phyloP scores from a whole-genome alignment of 108 stramenopile genomes.

The Skeletonema grethae region DNA sequence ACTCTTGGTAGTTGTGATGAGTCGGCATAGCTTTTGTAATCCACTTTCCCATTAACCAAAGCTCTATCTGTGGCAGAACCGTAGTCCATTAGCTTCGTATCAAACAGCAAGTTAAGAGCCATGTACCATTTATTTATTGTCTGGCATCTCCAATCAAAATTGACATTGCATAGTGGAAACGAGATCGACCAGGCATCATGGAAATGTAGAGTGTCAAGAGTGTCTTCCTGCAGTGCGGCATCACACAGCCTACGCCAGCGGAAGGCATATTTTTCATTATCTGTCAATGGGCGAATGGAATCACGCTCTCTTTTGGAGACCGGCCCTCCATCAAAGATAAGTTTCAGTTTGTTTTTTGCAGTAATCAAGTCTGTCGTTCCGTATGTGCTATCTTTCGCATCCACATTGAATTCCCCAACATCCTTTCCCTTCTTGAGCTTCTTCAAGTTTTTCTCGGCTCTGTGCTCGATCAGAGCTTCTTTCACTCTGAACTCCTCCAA shows the following conservation, averaged over 20 bases:
- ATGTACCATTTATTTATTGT: constrained; percentile 2
- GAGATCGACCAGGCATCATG: background rate
- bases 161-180: constrained; percentile 15
- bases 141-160: constrained; percentile 15
- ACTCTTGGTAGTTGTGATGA: constrained; percentile 9
- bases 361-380: background rate
- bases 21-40: constrained; percentile 12
- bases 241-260: constrained; percentile 10
- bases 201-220: background rate
- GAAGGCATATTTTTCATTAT: constrained; percentile 7
- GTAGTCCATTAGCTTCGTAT: background rate
- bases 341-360: background rate
- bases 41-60: background rate
- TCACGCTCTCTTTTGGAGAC: constrained; percentile 9
- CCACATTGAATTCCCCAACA: background rate
- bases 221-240: constrained; percentile 21
- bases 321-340: background rate
- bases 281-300: background rate
- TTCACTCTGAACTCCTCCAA: background rate
- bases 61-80: constrained; percentile 5
- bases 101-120: constrained; percentile 6
- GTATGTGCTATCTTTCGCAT: background rate
- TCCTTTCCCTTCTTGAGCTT: constrained; percentile 5
- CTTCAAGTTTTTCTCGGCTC: constrained; percentile 15
- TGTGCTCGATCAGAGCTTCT: background rate